phyloP scores from a whole-genome alignment of 305 asterid species.

The Fraxinus velutina region DNA sequence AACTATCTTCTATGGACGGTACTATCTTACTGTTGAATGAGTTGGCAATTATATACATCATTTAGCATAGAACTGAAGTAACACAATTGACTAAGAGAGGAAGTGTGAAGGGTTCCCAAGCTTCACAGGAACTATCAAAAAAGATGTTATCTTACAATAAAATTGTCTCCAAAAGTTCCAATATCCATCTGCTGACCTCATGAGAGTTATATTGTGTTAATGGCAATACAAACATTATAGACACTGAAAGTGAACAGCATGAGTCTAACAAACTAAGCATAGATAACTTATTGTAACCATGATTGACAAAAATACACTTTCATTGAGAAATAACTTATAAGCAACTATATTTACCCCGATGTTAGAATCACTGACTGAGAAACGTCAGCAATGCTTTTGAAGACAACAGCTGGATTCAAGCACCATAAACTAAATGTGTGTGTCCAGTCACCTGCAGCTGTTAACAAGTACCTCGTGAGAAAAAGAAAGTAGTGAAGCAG shows the following conservation, averaged over 20 bases:
- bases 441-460: conserved; percentile 54
- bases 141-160: background rate
- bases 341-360: conserved; percentile 68
- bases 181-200: conserved; percentile 14
- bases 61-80: background rate
- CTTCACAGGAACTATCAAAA: background rate
- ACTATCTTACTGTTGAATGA: conserved; percentile 4
- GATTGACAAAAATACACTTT: conserved; percentile 11
- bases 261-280: background rate
- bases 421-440: conserved; percentile 77
- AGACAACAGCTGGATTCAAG: conserved; percentile 92
- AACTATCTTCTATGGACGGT: conserved; percentile 2
- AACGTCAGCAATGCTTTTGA: conserved; percentile 70
- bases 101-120: background rate
- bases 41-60: background rate
- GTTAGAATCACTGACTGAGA: conserved; percentile 87
- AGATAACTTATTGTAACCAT: conserved; percentile 3
- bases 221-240: conserved; percentile 5
- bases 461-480: conserved; percentile 21
- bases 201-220: background rate
- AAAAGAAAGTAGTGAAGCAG: conserved; percentile 22
- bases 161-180: conserved; percentile 15
- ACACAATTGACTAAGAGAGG: background rate
- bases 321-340: conserved; percentile 3
- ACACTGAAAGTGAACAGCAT: background rate